A percentile compares a stretch with the other conserved stretches of the same genome.
phyloP scores from a whole-genome alignment of 2,329 filamentous ascomycete genomes.

The Sporothrix globosa region DNA sequence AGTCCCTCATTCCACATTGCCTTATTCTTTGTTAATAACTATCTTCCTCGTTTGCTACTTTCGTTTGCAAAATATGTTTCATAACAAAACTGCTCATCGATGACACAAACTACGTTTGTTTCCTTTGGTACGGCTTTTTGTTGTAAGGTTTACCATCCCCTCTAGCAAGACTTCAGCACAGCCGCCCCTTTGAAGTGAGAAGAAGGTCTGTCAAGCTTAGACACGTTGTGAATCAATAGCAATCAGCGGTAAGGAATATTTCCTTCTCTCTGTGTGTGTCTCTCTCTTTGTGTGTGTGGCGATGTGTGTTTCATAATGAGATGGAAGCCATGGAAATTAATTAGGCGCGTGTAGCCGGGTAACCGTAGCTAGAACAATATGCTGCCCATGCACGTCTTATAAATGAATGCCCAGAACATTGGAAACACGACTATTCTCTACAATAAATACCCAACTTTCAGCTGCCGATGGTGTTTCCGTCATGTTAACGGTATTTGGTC shows the following conservation, averaged over 20 bases:
- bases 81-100: too few relatives aligned
- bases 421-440: neutral
- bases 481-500: too few relatives aligned
- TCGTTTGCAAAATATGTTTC: too few relatives aligned
- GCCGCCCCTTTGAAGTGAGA: too few relatives aligned
- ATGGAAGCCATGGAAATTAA: neutral
- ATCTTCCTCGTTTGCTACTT: neutral
- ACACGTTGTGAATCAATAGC: too few relatives aligned
- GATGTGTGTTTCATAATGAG: neutral
- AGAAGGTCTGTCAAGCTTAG: too few relatives aligned
- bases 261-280: neutral
- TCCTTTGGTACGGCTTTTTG: too few relatives aligned
- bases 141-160: too few relatives aligned
- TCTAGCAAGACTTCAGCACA: too few relatives aligned
- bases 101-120: too few relatives aligned
- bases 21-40: conserved; percentile 7
- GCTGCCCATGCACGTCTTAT: neutral
- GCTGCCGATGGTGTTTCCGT: neutral
- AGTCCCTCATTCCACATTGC: neutral
- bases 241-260: neutral
- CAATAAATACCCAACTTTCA: neutral
- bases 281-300: neutral
- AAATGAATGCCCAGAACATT: neutral
- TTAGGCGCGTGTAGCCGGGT: neutral
- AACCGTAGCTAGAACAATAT: neutral